Conservation (phyloP, 1,139 yeast species). For the Geotrichum europaeum region DNA sequence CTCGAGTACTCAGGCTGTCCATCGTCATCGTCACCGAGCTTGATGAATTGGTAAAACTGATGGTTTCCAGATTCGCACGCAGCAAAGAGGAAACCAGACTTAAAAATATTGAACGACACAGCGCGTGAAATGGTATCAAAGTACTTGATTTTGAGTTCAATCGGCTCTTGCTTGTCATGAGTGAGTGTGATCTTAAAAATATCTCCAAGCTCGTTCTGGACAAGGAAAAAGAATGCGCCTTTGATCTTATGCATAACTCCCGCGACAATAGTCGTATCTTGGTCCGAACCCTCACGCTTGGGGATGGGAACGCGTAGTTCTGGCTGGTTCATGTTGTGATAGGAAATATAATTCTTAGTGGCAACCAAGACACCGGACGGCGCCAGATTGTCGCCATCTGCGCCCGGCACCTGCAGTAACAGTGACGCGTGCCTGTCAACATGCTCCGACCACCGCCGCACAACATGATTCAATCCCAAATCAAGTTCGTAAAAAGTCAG, state of each 20-base stretch:
- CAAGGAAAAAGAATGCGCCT: constrained; percentile 55
- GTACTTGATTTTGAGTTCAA: constrained; percentile 45
- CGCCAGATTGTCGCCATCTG: constrained; percentile 44
- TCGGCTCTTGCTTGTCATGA: constrained; percentile 38
- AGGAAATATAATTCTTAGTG: constrained; percentile 42
- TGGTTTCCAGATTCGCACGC: constrained; percentile 60
- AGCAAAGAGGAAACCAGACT: constrained; percentile 70
- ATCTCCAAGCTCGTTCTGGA: constrained; percentile 72
- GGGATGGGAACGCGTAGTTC: constrained; percentile 42
- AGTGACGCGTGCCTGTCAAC: constrained; percentile 42
- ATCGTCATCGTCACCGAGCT: constrained; percentile 55
- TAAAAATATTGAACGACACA: constrained; percentile 52
- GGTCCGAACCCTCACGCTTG: constrained; percentile 17
- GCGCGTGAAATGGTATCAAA: constrained; percentile 72
- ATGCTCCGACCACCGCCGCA: constrained; percentile 44
- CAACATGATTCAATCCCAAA: constrained; percentile 73
- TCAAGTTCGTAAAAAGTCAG: constrained; percentile 76
- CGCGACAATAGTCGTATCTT: constrained; percentile 39
- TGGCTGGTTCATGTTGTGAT: constrained; percentile 38
- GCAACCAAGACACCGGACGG: constrained; percentile 59
- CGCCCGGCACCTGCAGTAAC: constrained; percentile 43
- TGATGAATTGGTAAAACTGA: constrained; percentile 67
- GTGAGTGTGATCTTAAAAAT: constrained; percentile 61
- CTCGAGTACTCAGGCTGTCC: constrained; percentile 34
- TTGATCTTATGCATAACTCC: constrained; percentile 51